Evolutionary conservation across 495 filamentous ascomycete species (phyloP).

Genomic region (Penicillium soppii): DNA sequence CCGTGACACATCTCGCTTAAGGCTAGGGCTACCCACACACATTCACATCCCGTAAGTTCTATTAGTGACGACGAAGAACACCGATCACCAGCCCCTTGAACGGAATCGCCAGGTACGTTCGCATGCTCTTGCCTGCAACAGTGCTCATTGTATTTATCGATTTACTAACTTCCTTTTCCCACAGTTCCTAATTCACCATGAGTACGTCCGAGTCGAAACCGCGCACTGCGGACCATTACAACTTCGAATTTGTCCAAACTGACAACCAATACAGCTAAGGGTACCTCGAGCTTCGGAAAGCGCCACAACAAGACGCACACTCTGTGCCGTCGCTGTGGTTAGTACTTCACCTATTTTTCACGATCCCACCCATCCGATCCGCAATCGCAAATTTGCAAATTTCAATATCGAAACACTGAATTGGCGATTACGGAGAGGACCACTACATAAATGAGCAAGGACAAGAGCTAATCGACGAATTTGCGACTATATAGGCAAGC

Average conservation of each 20-base stretch:
- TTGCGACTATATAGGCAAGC: conserved; percentile 63
- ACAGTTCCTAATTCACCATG: conserved; percentile 63
- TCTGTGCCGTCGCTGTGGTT: conserved; percentile 98
- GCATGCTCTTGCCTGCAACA: conserved; percentile 13
- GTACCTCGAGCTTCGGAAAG: conserved; percentile 96
- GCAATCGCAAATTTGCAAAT: conserved; percentile 27
- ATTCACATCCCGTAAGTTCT: conserved; percentile 37
- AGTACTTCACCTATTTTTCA: conserved; percentile 46
- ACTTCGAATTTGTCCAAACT: conserved; percentile 37
- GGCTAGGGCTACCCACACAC: not conserved
- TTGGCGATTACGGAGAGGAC: conserved; percentile 14
- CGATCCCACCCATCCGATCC: conserved; percentile 15
- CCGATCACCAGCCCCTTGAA: conserved; percentile 52
- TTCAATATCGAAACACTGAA: conserved; percentile 18
- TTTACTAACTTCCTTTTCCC: conserved; percentile 19
- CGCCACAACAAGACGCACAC: conserved; percentile 99
- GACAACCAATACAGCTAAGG: conserved; percentile 67
- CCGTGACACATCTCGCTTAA: too few relatives aligned
- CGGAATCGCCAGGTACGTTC: conserved; percentile 50
- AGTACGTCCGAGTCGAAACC: conserved; percentile 50
- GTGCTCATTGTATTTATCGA: not conserved
- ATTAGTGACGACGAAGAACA: conserved; percentile 49
- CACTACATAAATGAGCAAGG: not conserved
- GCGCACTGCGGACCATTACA: conserved; percentile 25
- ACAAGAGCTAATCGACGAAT: conserved; percentile 29